Conservation (phyloP, 345 rosid species). For the Eucalyptus lansdowneana region DNA sequence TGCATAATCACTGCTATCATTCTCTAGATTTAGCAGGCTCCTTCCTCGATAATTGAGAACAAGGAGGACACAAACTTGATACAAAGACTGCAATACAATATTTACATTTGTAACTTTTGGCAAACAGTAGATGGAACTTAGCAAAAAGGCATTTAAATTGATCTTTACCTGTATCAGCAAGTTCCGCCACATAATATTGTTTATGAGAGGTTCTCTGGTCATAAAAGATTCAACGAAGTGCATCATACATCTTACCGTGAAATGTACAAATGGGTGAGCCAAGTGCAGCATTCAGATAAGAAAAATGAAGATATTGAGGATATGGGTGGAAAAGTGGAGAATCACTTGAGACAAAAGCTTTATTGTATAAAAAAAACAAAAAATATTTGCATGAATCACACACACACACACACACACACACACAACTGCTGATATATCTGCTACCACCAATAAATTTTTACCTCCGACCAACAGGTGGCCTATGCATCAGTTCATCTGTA, state of each 20-base stretch:
- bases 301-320: background rate
- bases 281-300: background rate
- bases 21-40: conserved; percentile 40
- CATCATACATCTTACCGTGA: background rate
- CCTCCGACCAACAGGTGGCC: conserved; percentile 92
- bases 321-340: background rate
- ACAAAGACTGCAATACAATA: conserved; percentile 44
- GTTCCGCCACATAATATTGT: conserved; percentile 98
- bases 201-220: conserved; percentile 85
- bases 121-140: background rate
- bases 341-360: background rate
- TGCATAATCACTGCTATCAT: conserved; percentile 11
- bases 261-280: background rate
- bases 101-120: background rate
- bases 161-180: conserved; percentile 61
- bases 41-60: conserved; percentile 62
- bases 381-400: background rate
- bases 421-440: background rate
- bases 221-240: background rate
- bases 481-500: conserved; percentile 83
- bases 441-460: background rate
- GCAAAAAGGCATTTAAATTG: background rate
- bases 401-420: background rate
- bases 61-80: conserved; percentile 73
- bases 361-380: background rate